phyloP scores from a whole-genome alignment of 805 yeast species.

The Wickerhamiella kurtzmanii region DNA sequence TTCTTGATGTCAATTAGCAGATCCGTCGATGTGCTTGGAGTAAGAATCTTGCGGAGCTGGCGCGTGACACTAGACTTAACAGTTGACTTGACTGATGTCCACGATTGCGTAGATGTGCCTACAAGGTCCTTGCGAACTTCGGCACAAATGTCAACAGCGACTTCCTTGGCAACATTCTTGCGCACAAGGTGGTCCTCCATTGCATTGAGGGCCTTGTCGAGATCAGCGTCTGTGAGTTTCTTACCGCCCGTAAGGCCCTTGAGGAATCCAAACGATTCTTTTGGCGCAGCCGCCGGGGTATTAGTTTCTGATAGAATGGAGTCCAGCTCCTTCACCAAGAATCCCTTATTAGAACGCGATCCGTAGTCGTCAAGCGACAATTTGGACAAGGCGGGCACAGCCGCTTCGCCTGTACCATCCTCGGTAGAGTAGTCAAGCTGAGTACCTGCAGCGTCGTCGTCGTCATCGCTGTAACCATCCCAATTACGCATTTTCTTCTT shows the following conservation, averaged over 20 bases:
- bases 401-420: constrained; percentile 9
- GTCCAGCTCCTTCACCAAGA: constrained; percentile 47
- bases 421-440: constrained; percentile 43
- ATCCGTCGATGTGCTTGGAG: constrained; percentile 87
- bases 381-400: constrained; percentile 23
- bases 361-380: constrained; percentile 29
- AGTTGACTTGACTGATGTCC: constrained; percentile 62
- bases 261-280: constrained; percentile 44
- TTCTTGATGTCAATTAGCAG: constrained; percentile 65
- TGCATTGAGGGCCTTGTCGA: constrained; percentile 48
- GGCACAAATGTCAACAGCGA: constrained; percentile 57
- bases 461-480: constrained; percentile 40
- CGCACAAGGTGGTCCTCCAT: constrained; percentile 65
- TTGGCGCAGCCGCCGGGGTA: constrained; percentile 11
- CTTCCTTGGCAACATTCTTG: constrained; percentile 85
- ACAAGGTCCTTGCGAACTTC: constrained; percentile 56
- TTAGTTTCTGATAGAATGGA: constrained; percentile 23
- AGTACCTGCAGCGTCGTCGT: constrained; percentile 28
- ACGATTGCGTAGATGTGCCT: constrained; percentile 58
- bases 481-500: constrained; percentile 40
- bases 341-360: constrained; percentile 37
- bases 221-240: constrained; percentile 47
- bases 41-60: constrained; percentile 52
- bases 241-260: constrained; percentile 56
- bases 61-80: constrained; percentile 49